Evolutionary conservation across 2,329 filamentous ascomycete species (phyloP), one percentile per base, ranked within the genome.

Genomic region (Keithomyces neogunnii): DNA sequence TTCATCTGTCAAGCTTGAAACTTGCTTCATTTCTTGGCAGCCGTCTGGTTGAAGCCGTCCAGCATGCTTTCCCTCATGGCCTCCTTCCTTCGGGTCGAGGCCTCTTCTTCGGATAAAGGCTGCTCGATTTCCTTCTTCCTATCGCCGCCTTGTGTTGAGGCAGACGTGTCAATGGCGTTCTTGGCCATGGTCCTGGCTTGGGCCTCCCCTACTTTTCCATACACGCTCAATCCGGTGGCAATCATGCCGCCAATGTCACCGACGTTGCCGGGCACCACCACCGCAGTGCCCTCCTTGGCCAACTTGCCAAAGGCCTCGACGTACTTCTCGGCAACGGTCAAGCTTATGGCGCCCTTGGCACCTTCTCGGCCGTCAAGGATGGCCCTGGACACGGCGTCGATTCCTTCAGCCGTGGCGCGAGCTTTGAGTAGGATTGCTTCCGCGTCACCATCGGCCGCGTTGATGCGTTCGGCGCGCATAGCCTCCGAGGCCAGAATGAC

Each of bases 181-280:
- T 76, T 76, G 4, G 83, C 81, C 68, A 88, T 77, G 9, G 76
- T 75, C 65, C 81, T 85, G 30, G 82, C 81, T 69, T 96, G 89
- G 1, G 85, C 81, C 62, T 92, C 82, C 60, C 83, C 89, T 44
- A 99, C 88, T 68, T 95, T 96, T 53, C 92, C 89, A 67, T 96
- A 99, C 19, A 99, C 91, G 50, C 90, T 87, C 76, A 99, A 84
- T 2, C 91, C 93, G 19, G 89, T 95, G 39, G 93, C 91, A 67
- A 99, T 97, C 91, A 99, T 96, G 59, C 89, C 84, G 50, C 89
- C 86, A 60, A 99, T 91, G 66, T 99, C 93, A 54, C 93, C 93
- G 38, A 99, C 89, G 63, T 99, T 97, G 9, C 93, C 93, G 1
- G 93, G 93, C 11, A 99, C 91, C 26, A 99, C 89, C 31, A 99